Percentiles rank a stretch among this genome's conserved stretches.
phyloP scores from a whole-genome alignment of 805 yeast species.

The Sugiyamaella chiloensis region DNA sequence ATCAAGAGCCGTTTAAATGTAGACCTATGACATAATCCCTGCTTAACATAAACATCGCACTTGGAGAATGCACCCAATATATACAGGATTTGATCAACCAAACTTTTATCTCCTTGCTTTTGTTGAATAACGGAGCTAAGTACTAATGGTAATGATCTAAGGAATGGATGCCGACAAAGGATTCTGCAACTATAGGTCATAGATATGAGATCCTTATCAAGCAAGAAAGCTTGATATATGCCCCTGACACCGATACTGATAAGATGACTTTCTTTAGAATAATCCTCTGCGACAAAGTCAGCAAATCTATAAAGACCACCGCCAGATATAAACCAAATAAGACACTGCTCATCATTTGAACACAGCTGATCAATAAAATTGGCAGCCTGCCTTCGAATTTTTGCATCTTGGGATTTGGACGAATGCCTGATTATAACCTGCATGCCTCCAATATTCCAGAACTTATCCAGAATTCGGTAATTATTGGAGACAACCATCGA shows the following conservation, averaged over 20 bases:
- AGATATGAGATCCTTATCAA: conserved; percentile 32
- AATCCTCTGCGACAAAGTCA: conserved; percentile 47
- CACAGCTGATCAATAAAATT: conserved; percentile 25
- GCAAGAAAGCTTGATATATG: conserved; percentile 38
- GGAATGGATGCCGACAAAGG: conserved; percentile 40
- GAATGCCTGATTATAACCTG: conserved; percentile 24
- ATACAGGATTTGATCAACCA: conserved; percentile 37
- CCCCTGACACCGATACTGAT: conserved; percentile 44
- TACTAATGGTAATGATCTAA: conserved; percentile 38
- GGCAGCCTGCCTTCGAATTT: conserved; percentile 23
- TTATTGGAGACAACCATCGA: conserved; percentile 11
- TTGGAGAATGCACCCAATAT: conserved; percentile 44
- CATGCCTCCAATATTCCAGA: conserved; percentile 27
- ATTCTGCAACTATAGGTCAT: conserved; percentile 49
- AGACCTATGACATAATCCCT: conserved; percentile 21
- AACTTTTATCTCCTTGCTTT: conserved; percentile 15
- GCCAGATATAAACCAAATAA: conserved; percentile 45
- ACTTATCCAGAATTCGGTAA: conserved; percentile 20
- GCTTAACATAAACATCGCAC: conserved; percentile 45
- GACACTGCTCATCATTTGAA: conserved; percentile 33
- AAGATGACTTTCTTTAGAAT: conserved; percentile 40
- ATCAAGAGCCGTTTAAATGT: conserved; percentile 35
- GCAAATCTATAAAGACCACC: conserved; percentile 47
- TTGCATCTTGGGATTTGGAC: conserved; percentile 13
- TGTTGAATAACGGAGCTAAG: conserved; percentile 10